Base-by-base conservation (phyloP, 805 yeast genomes). In the Jamesozyma lodderae region DNA sequence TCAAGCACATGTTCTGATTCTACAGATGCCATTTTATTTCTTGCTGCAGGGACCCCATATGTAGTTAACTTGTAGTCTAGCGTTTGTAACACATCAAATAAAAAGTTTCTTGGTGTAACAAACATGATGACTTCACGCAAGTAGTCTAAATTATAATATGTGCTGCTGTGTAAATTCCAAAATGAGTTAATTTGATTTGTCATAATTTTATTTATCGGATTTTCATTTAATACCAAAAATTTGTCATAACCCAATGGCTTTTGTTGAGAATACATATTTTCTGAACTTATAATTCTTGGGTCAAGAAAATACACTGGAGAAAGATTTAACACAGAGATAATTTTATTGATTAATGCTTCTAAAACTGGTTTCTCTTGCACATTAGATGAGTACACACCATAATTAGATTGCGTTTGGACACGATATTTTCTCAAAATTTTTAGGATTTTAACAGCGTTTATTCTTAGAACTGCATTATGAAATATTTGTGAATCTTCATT, bases 401-500 rank as follows among this genome's bases (percentile, higher is more conserved):
- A 56, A 26, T 50, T 52, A 4, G 56, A 42, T 28, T 51, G 54
- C 9, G 54, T 40, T 33, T 47, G 53, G 4, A 25, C 35, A 10
- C 49, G 44, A 24, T 57, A 55, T 19, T 43, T 45, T 24, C 59
- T 41, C 17, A 55, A 37, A 3, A 51, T 44, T 31, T 51, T 53
- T 13, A 59, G 33, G 14, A 59, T 38, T 31, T 41, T 46, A 4
- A 48, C 44, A 3, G 59, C 53, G 42, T 55, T 57, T 7, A 59
- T 35, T 31, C 59, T 49, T 27, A 72, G 37, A 1, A 70, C 63
- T 1, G 68, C 55, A 25, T 57, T 59, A 45, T 71, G 75, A 26
- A 72, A 59, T 14, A 67, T 59, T 22, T 57, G 57, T 0, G 75
- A 65, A 20, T 72, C 77, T 17, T 68, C 72, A 36, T 70, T 64